A percentile compares a stretch with the other conserved stretches of the same genome.
These are phyloP conservation scores for Trifolium fragiferum DNA, from an alignment of 306 rosid species.

Conservation along the genomic window DNA sequence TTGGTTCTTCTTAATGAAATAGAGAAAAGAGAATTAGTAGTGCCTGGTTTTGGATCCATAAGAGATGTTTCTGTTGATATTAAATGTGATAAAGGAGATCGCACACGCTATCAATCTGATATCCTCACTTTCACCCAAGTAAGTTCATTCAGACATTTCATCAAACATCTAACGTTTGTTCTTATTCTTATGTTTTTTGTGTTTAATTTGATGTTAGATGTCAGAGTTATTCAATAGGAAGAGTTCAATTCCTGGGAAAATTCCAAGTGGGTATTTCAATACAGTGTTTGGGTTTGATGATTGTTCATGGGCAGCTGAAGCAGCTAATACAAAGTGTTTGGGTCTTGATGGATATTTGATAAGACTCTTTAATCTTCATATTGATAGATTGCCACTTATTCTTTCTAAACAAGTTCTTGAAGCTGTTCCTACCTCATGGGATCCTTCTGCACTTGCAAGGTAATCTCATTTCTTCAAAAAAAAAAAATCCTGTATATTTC, in stretches of 20 bases:
- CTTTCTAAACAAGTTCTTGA: conserved; percentile 60
- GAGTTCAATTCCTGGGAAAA: conserved; percentile 66
- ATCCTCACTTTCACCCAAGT: conserved; percentile 73
- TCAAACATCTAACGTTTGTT: background rate
- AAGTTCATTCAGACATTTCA: background rate
- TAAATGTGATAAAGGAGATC: conserved; percentile 89
- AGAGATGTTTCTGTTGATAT: conserved; percentile 65
- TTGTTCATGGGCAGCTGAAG: conserved; percentile 75
- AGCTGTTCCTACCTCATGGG: conserved; percentile 86
- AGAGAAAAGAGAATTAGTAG: conserved; percentile 43
- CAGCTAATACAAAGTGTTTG: conserved; percentile 62
- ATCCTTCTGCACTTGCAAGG: conserved; percentile 89
- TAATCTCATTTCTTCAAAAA: conserved; percentile 10
- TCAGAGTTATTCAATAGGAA: conserved; percentile 72
- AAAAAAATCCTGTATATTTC: no score
- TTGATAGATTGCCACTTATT: conserved; percentile 71
- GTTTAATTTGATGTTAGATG: conserved; percentile 55
- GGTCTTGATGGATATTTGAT: conserved; percentile 73
- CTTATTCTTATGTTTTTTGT: background rate
- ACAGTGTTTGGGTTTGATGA: conserved; percentile 71
- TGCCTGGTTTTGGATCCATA: conserved; percentile 66
- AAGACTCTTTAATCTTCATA: conserved; percentile 59
- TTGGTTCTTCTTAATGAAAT: conserved; percentile 62
- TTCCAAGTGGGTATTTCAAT: conserved; percentile 80
- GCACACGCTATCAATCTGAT: conserved; percentile 73